Percentiles rank a stretch among this genome's conserved stretches.
Conservation (phyloP, 345 rosid genomes). For the Dovyalis caffra region DNA sequence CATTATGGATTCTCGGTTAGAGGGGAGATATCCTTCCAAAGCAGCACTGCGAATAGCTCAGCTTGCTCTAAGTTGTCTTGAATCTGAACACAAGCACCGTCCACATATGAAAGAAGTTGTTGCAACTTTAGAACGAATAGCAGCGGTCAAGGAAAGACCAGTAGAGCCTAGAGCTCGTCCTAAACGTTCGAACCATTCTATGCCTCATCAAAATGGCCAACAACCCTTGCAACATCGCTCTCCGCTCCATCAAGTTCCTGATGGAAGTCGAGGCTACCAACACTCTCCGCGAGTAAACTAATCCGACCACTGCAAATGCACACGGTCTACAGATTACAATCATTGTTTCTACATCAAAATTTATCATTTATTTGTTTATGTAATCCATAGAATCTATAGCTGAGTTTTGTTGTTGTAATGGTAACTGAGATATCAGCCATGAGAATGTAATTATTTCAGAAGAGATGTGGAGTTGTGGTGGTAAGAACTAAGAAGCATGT, state of each 20-base stretch:
- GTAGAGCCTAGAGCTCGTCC: conserved; percentile 50
- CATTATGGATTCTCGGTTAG: conserved; percentile 67
- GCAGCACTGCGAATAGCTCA: conserved; percentile 63
- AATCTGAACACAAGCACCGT: conserved; percentile 61
- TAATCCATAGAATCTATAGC: neutral
- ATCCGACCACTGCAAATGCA: neutral
- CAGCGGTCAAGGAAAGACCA: conserved; percentile 49
- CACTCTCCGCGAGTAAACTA: conserved; percentile 24
- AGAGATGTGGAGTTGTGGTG: neutral
- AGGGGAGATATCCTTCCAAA: conserved; percentile 79
- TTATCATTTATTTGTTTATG: neutral
- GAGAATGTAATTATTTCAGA: neutral
- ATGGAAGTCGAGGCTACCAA: conserved; percentile 24
- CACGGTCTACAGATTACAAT: neutral
- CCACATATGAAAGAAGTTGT: conserved; percentile 91
- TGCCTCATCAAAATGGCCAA: conserved; percentile 29
- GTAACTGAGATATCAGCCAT: neutral
- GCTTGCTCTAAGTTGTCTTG: conserved; percentile 71
- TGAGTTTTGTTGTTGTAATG: neutral
- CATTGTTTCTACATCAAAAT: neutral
- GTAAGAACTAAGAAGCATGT: neutral
- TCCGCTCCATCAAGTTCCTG: conserved; percentile 46
- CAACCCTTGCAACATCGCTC: conserved; percentile 51
- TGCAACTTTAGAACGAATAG: conserved; percentile 55
- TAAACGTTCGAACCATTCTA: conserved; percentile 24